Conservation (phyloP, 2,329 filamentous ascomycete genomes). For the Cryphonectria japonica region DNA sequence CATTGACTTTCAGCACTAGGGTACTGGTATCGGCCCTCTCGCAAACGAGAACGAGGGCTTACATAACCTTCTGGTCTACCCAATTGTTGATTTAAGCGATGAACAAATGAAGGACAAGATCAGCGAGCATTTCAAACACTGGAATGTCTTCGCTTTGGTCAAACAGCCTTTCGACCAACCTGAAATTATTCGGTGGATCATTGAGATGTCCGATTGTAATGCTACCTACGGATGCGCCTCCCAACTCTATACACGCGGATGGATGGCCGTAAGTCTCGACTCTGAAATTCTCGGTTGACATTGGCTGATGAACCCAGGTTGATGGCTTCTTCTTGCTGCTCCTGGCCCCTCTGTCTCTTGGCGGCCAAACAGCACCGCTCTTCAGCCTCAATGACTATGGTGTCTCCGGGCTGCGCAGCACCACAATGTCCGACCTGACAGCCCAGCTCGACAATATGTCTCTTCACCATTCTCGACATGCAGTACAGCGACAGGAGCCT, state of each 20-base stretch:
- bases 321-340: conserved; percentile 20
- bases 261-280: conserved; percentile 18
- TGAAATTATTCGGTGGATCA: conserved; percentile 20
- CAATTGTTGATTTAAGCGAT: conserved; percentile 27
- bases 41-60: conserved; percentile 58
- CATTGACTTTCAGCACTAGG: conserved; percentile 15
- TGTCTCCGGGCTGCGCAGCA: neutral
- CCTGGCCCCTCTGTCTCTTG: conserved; percentile 20
- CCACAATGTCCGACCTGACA: conserved; percentile 3
- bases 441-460: conserved; percentile 16
- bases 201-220: conserved; percentile 27
- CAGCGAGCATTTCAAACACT: conserved; percentile 25
- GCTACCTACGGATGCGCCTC: conserved; percentile 16
- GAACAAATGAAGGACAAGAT: conserved; percentile 23
- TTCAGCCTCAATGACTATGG: conserved; percentile 17
- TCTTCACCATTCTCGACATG: conserved; percentile 8
- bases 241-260: conserved; percentile 22
- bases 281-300: neutral
- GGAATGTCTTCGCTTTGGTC: conserved; percentile 24
- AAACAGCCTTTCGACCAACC: conserved; percentile 21
- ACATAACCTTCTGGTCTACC: conserved; percentile 53
- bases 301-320: conserved; percentile 15
- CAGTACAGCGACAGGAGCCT: conserved; percentile 12
- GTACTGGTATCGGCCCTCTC: conserved; percentile 26
- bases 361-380: conserved; percentile 2